Percentiles rank a stretch among this genome's conserved stretches.
These are phyloP conservation scores for Neopestalotiopsis rosae DNA, from an alignment of 2,329 filamentous ascomycete species.

Conservation along the genomic window DNA sequence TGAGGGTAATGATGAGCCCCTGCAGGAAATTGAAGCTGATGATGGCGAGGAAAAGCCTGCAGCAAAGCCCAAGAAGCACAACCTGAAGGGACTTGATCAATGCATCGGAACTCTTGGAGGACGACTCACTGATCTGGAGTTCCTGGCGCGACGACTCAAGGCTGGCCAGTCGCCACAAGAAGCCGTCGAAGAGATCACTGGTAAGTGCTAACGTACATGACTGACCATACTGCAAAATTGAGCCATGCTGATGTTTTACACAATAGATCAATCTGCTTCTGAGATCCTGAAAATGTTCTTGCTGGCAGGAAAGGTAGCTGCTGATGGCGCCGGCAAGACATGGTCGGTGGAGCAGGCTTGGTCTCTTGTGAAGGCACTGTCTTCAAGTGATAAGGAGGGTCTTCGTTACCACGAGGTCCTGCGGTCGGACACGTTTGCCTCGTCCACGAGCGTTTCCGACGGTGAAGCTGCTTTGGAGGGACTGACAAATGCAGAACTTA, in stretches of 20 bases:
- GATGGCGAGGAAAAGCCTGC: constrained; percentile 29
- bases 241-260: background rate
- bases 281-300: constrained; percentile 96
- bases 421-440: constrained; percentile 75
- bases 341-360: constrained; percentile 91
- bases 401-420: constrained; percentile 88
- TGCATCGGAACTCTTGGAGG: constrained; percentile 86
- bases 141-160: constrained; percentile 87
- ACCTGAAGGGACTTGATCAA: constrained; percentile 76
- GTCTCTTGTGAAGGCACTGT: constrained; percentile 82
- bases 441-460: constrained; percentile 57
- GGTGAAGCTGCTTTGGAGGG: constrained; percentile 80
- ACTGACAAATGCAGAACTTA: constrained; percentile 84
- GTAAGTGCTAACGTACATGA: background rate
- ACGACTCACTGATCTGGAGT: constrained; percentile 93
- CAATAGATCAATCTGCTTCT: constrained; percentile 80
- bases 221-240: background rate
- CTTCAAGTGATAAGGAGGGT: constrained; percentile 57
- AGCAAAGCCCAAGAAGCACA: constrained; percentile 32
- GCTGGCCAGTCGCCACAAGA: constrained; percentile 81
- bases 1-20: constrained; percentile 50
- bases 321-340: constrained; percentile 51
- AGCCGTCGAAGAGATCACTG: constrained; percentile 78
- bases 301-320: constrained; percentile 62
- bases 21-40: constrained; percentile 36